Conservation (phyloP, 305 asterid species). For the Andrographis paniculata region DNA sequence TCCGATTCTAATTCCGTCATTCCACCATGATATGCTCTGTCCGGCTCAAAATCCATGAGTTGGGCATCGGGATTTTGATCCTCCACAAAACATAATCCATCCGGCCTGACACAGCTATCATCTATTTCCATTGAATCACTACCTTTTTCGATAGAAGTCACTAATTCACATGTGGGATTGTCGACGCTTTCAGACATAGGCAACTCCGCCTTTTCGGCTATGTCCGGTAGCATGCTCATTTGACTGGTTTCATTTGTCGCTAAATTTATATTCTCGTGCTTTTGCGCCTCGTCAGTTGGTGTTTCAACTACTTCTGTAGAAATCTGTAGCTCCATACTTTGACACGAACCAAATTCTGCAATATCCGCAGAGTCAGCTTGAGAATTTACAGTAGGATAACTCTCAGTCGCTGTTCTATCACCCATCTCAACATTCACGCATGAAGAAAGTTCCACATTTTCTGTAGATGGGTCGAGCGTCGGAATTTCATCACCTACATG, state of each 20-base stretch:
- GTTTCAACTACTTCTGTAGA: constrained; percentile 20
- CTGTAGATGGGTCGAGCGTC: constrained; percentile 18
- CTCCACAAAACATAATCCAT: constrained; percentile 24
- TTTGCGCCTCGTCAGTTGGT: constrained; percentile 2
- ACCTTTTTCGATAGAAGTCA: constrained; percentile 10
- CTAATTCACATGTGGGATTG: constrained; percentile 13
- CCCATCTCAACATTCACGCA: constrained; percentile 19
- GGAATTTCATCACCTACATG: constrained; percentile 23
- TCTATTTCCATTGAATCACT: constrained; percentile 25
- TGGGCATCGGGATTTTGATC: constrained; percentile 27
- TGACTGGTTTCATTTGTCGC: constrained; percentile 12
- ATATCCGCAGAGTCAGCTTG: constrained; percentile 19
- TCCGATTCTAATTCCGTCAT: constrained; percentile 24
- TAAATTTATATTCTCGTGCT: constrained; percentile 15
- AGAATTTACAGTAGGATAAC: too few species aligned
- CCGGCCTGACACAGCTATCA: constrained; percentile 16
- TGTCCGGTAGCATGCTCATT: constrained; percentile 18
- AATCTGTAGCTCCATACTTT: constrained; percentile 20
- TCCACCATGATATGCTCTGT: constrained; percentile 21
- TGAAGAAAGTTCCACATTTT: constrained; percentile 7
- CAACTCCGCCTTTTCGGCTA: constrained; percentile 6
- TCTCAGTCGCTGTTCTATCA: constrained; percentile 12
- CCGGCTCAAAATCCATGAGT: constrained; percentile 27
- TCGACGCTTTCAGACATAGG: background rate
- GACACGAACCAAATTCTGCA: constrained; percentile 19